Percentiles rank a stretch among this genome's conserved stretches.
Conservation (phyloP, 2,329 filamentous ascomycete genomes). For the Stagonosporopsis vannaccii region DNA sequence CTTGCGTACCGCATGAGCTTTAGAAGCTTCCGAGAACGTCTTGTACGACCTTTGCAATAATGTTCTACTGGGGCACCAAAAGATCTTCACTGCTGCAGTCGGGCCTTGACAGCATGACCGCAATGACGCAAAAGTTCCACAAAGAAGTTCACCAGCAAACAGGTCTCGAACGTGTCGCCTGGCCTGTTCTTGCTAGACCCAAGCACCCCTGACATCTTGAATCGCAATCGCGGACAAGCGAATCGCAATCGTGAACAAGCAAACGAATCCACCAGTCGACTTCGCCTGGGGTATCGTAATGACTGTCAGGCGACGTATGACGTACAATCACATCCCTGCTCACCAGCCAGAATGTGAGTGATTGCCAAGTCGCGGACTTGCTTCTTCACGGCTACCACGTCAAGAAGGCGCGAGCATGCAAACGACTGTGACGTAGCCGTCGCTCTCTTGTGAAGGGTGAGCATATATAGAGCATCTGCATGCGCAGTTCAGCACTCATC, state of each 20-base stretch:
- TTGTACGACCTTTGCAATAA: conserved; percentile 1
- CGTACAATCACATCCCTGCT: conserved; percentile 4
- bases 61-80: neutral
- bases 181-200: conserved; percentile 2
- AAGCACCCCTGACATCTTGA: conserved; percentile 11
- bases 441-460: neutral
- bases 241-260: conserved; percentile 6
- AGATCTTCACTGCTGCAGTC: neutral
- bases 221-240: conserved; percentile 6
- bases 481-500: conserved; percentile 6
- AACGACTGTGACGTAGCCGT: conserved; percentile 34
- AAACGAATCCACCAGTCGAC: conserved; percentile 6
- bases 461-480: conserved; percentile 32
- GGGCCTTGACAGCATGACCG: neutral
- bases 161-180: conserved; percentile 3
- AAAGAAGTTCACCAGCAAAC: conserved; percentile 1
- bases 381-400: conserved; percentile 14
- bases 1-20: conserved; percentile 9
- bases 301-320: conserved; percentile 15
- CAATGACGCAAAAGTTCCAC: conserved; percentile 1
- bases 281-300: neutral
- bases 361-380: conserved; percentile 1
- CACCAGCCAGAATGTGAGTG: neutral
- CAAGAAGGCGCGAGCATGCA: conserved; percentile 14
- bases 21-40: conserved; percentile 8